A percentile compares a stretch with the other conserved stretches of the same genome.
Conservation (phyloP, 129 eudicot genomes). For the Gnaphalium uliginosum region DNA sequence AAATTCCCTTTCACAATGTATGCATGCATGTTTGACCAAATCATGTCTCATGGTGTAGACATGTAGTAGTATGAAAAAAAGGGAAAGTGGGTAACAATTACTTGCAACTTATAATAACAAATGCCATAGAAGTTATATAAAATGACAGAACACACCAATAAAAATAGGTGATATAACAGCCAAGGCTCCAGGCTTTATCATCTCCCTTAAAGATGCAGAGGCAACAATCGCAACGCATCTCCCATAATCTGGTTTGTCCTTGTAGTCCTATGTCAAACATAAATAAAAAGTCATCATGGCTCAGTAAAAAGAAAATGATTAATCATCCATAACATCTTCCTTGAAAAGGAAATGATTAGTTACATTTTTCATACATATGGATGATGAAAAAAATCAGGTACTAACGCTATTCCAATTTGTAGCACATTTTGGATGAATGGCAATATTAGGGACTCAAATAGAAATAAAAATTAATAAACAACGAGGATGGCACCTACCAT, state of each 20-base stretch:
- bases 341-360: background rate
- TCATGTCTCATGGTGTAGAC: background rate
- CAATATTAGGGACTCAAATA: background rate
- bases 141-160: constrained; percentile 52
- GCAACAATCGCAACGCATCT: constrained; percentile 97
- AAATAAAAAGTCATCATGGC: background rate
- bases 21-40: background rate
- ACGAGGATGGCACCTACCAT: constrained; percentile 55
- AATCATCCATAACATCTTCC: background rate
- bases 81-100: background rate
- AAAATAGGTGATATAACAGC: constrained; percentile 84
- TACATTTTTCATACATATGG: constrained; percentile 4
- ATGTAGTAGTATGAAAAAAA: background rate
- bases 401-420: background rate
- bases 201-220: constrained; percentile 96
- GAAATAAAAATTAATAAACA: background rate
- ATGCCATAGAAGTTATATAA: background rate
- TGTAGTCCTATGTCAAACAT: constrained; percentile 60
- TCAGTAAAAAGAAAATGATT: background rate
- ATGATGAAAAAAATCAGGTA: background rate
- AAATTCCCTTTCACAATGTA: background rate
- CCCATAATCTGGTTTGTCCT: constrained; percentile 95
- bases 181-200: constrained; percentile 98
- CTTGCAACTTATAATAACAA: background rate
- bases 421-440: constrained; percentile 2